A percentile compares a stretch with the other conserved stretches of the same genome.
Conservation (phyloP, 208 protist genomes). For the Trypanosoma cruzi region DNA sequence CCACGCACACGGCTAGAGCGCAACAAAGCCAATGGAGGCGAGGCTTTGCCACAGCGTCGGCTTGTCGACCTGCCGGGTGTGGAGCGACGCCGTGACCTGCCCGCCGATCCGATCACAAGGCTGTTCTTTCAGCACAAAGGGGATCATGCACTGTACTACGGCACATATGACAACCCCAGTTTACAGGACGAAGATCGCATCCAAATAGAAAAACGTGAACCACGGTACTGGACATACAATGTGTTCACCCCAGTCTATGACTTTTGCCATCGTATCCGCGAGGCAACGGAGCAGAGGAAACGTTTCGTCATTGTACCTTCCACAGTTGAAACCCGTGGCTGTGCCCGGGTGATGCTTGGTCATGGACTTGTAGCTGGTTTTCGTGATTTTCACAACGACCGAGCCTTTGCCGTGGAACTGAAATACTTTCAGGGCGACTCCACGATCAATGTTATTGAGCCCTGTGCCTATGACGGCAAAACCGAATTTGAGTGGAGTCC, state of each 20-base stretch:
- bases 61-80: constrained; percentile 87
- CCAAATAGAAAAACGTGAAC: constrained; percentile 83
- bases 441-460: constrained; percentile 89
- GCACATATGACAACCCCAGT: constrained; percentile 82
- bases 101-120: constrained; percentile 89
- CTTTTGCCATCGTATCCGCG: constrained; percentile 89
- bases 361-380: constrained; percentile 91
- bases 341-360: constrained; percentile 84
- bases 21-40: constrained; percentile 4
- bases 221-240: constrained; percentile 72
- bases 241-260: constrained; percentile 86
- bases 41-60: constrained; percentile 41
- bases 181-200: constrained; percentile 78
- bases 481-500: constrained; percentile 93
- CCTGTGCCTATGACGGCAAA: constrained; percentile 85
- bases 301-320: constrained; percentile 91
- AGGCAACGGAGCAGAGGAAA: constrained; percentile 87
- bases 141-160: constrained; percentile 91
- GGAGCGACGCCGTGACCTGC: constrained; percentile 78
- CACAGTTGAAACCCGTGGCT: constrained; percentile 86
- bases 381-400: constrained; percentile 92
- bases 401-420: constrained; percentile 90
- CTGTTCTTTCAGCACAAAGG: constrained; percentile 94
- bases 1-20: constrained; percentile 29
- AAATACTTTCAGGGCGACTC: constrained; percentile 92